Evolutionary conservation across 2,329 filamentous ascomycete species (phyloP), one percentile per base, ranked within the genome.

Genomic region (Alternaria tenuissima): DNA sequence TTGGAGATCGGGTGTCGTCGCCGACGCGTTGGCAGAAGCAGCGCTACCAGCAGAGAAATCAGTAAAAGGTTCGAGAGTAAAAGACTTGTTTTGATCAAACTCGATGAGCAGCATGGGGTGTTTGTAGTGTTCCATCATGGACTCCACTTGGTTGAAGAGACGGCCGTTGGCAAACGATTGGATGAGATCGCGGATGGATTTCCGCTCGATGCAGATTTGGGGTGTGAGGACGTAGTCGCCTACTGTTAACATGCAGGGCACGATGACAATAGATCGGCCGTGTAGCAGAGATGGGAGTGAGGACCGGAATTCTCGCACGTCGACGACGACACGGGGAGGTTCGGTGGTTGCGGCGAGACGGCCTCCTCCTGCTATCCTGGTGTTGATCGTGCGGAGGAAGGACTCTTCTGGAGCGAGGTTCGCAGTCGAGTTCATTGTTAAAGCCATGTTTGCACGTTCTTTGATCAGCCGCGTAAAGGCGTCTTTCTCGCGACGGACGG

Each of bases 1-100:
- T 77, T 99, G 95, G 32, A 97, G 84, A 74, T 97, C 95, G 36
- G 90, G 90, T 0, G 88, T 85, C 0, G 63, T 85, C 9, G 89
- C 78, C 55, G 85, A 87, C n/a, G 87, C 73, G 5, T 69, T 57
- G 2, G 63, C 55, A 14, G 48, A 30, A 22, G 26, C 39, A 7
- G 38, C 28, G n/a, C 51, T 44, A 12, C 42, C 66, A 12, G 60
- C 48, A 1, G 64, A 68, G 44, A 83, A 76, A 61, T 85, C 83
- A 1, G 82, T 79, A 61, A 85, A 85, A 0, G 83, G 83, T 54
- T 85, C 95, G 16, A 99, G 88, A 0, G 94, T 98, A 79, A 99
- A 99, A 4, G 92, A 94, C 78, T 96, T 97, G 81, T 96, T 94
- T 76, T 96, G 91, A 76, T 97, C 94, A 77, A 99, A 99, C 79